Percentiles rank a stretch among this genome's conserved stretches.
Evolutionary conservation across 139 green algal species (phyloP).

Genomic region (Pleodorina starrii): DNA sequence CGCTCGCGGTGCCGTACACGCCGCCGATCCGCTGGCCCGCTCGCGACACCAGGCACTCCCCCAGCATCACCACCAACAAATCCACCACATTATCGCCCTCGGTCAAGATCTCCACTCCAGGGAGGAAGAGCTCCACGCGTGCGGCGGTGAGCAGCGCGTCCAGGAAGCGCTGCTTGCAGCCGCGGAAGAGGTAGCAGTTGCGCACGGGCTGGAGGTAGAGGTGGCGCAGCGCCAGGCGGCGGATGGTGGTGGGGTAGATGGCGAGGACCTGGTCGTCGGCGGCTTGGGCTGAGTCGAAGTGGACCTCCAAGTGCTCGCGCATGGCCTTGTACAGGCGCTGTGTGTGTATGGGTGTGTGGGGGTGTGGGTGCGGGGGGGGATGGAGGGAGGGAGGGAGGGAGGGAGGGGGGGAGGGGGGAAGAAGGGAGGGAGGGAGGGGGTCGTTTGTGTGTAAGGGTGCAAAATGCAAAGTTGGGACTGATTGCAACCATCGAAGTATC

Average conservation of each 20-base stretch:
- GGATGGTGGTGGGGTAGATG: constrained; percentile 68
- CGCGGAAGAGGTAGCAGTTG: constrained; percentile 74
- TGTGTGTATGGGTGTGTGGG: not conserved
- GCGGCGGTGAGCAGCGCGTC: constrained; percentile 72
- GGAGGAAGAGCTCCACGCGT: constrained; percentile 76
- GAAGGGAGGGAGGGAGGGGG: no score
- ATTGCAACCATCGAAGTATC: no score
- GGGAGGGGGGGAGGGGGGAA: no score
- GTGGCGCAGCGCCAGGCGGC: constrained; percentile 55
- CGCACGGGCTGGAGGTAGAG: constrained; percentile 67
- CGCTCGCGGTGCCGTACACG: not conserved
- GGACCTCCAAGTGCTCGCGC: constrained; percentile 76
- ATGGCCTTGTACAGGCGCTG: constrained; percentile 66
- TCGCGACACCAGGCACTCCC: not conserved
- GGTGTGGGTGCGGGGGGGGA: not conserved
- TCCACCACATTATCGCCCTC: constrained; percentile 56
- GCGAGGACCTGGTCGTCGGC: constrained; percentile 66
- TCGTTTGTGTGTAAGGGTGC: no score
- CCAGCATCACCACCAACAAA: constrained; percentile 41
- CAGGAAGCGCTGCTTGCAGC: constrained; percentile 65
- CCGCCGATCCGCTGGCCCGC: not conserved
- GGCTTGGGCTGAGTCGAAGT: constrained; percentile 76
- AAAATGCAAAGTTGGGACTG: no score
- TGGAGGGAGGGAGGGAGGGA: no score
- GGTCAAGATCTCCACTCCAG: constrained; percentile 40